Base-by-base conservation (phyloP, 176 grass and related monocot species). In the Rhynchospora pubera region DNA sequence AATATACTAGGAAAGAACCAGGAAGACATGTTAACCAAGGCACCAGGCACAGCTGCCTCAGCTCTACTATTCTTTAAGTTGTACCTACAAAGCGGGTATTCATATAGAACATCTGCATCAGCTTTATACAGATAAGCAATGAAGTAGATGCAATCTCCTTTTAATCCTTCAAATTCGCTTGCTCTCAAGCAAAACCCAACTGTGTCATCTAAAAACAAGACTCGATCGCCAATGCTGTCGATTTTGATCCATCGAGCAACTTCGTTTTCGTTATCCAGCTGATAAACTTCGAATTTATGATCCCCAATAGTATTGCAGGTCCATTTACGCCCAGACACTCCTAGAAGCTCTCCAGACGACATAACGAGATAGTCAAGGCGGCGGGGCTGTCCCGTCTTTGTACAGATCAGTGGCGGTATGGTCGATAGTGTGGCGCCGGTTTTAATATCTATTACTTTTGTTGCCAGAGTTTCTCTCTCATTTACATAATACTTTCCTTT, bases 191-290 rank as follows among this genome's bases (percentile, higher is more conserved):
- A 79, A 23, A 79, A 71, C 2, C 87, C 87, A 0, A 74, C 75
- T 4, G 84, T 73, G 45, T 63, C 79, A 50, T 89, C 87, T 34
- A 89, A 34, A 66, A 86, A 89, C 23, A 89, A 59, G 24, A 62
- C 70, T 11, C 51, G 18, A 18, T 83, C 70, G 1, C 79, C 87
- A 4, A 83, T 65, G 78, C 23, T 79, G 19, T 85, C 52, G 0
- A 83, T 76, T 55, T 46, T 86, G 5, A 21, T 67, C 84, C 87
- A 89, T 42, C 12, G 62, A 15, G 14, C 7, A 55, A 57, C 28
- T 30, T 55, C 52, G 10, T 12, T 6, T 24, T 18, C 2, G 5
- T 3, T 24, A 21, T 82, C 78, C 14, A 86, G 70, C 30, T 32
- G 32, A 26, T 83, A 86, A 15, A 89, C 13, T n/a, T 86, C 82